phyloP scores from a whole-genome alignment of 371 early-diverging fungal species.

The Zychaea mexicana region DNA sequence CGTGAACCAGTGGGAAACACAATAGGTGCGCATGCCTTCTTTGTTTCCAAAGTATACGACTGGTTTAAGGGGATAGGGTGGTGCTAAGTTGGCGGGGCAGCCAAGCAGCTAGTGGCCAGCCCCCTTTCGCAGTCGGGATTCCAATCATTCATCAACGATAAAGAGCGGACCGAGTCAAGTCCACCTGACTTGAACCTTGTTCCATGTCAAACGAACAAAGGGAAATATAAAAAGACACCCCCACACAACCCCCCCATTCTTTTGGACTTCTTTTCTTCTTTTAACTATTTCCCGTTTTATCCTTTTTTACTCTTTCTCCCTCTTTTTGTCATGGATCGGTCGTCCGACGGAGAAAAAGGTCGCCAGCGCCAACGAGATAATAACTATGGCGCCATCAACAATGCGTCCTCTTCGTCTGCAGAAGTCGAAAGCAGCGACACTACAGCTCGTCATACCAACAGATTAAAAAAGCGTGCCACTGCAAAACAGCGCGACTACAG shows the following conservation, averaged over 20 bases:
- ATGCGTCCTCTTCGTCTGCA: not conserved
- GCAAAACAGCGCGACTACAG: not conserved
- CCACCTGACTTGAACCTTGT: constrained; percentile 6
- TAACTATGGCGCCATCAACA: not conserved
- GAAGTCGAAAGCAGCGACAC: constrained; percentile 1
- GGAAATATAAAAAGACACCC: not conserved
- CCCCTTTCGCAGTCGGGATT: not conserved
- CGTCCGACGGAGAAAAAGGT: not conserved
- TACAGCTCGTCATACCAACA: not conserved
- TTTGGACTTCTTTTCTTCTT: too few relatives aligned
- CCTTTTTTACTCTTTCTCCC: constrained; percentile 1
- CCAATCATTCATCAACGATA: not conserved
- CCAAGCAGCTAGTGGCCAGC: too few relatives aligned
- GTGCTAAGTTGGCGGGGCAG: too few relatives aligned
- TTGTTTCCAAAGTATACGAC: not conserved
- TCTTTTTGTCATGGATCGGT: not conserved
- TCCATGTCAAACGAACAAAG: not conserved
- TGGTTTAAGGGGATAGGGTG: too few relatives aligned
- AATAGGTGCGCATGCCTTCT: not conserved
- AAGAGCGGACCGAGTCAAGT: not conserved
- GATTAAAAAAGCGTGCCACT: not conserved
- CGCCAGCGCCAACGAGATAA: not conserved
- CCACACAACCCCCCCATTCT: too few relatives aligned
- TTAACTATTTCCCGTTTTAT: not conserved
- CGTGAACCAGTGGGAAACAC: too few relatives aligned